Base-by-base conservation (phyloP, 495 filamentous ascomycete species). In the Collariella sp. region DNA sequence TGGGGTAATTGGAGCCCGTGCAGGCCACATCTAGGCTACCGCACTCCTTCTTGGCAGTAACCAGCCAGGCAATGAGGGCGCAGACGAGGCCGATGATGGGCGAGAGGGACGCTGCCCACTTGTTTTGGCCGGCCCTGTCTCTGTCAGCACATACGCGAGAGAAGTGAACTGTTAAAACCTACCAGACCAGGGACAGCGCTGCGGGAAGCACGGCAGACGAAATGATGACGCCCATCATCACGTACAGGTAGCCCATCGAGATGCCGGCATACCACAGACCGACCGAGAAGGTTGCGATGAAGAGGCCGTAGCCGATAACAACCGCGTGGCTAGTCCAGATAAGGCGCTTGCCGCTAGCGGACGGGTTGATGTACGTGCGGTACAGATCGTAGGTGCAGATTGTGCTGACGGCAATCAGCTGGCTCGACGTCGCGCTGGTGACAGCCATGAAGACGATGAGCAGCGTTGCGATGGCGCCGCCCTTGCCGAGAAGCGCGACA, bases 371-470 rank as follows among this genome's bases (percentile, higher is more conserved):
- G 62, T 83, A 83, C 10, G 79, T 81, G 47, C 89, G 83, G 70
- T 90, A 93, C 50, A 96, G 81, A 66, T 97, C 91, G 63, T 96
- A 97, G 36, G 91, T 96, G 70, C 84, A 85, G 69, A 97, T 95
- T 24, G 86, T 90, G 19, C 86, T 91, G 41, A 96, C 91, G 35
- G 91, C 91, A 54, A 97, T 95, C 26, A 96, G 72, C 67, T 96
- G 88, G 0, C 88, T 86, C 13, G 90, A 95, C 47, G 84, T 87
- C 11, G 91, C 91, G 11, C 83, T 88, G 2, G 91, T 97, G 41
- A 96, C 91, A 16, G 91, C 91, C 88, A 96, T 95, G 76, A 97
- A 96, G 49, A 96, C 82, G 52, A 97, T 83, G 13, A 97, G 72
- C 0, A 94, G 79, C 0, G 88, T 89, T 23, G 82, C 87, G 22